Evolutionary conservation across 2,329 filamentous ascomycete species (phyloP), one percentile per base, ranked within the genome.

Genomic region (Neofusicoccum sp.): DNA sequence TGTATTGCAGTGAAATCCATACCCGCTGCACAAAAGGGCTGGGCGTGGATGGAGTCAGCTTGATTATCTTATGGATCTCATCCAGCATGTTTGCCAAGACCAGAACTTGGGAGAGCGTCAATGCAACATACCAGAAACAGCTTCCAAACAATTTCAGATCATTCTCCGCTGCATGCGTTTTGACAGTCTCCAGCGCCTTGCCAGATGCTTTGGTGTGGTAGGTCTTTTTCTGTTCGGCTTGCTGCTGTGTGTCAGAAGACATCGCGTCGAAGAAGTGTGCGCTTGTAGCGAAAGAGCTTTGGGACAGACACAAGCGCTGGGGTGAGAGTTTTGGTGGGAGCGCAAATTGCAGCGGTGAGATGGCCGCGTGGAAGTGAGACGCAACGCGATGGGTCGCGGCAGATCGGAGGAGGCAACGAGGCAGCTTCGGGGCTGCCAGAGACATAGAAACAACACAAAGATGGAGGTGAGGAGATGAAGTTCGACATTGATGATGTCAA

Each of bases 21-120:
- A 95, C 90, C 16, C 92, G 87, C 73, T 96, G 92, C 1, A 92
- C 92, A 73, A 94, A 95, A 31, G 92, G 92, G 71, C 89, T 91
- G 63, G 8, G 60, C 7, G 28, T 9, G 11, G 31, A 43, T 2
- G 9, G 28, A 16, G 37, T 62, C 43, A 62, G 58, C 33, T 9
- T 7, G 11, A 29, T 5, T 9, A 9, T 29, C 8, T 6, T 14
- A 22, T 22, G 22, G 22, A 22, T 22, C 22, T 22, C 22, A 22
- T 22, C 22, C 22, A 22, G 22, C 22, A 22, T 22, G 22, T 22
- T 22, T 22, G 22, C 22, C 22, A 22, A 22, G 22, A 22, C 22
- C 37, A 22, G 31, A 33, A 54, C n/a, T 33, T 36, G 41, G 12
- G n/a, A 28, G 14, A 41, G 9, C 16, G 6, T 16, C 34, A 5